Percentiles rank a stretch among this genome's conserved stretches.
Evolutionary conservation across 129 eudicot species (phyloP).

Genomic region (Cynara cardunculus): DNA sequence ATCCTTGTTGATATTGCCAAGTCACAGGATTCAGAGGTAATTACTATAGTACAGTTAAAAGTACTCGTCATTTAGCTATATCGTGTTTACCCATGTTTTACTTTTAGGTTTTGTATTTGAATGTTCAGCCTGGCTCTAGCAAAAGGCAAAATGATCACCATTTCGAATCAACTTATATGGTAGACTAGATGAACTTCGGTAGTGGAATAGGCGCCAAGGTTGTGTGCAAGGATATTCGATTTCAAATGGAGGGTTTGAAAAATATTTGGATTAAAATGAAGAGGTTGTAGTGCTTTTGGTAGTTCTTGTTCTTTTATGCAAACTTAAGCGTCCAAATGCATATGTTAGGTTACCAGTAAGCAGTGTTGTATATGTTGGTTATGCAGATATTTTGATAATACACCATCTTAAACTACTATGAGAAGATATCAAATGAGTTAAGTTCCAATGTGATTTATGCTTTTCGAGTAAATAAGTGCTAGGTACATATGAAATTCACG

Average conservation of each 20-base stretch:
- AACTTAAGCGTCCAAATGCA: neutral
- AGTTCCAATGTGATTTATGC: neutral
- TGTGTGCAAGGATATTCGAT: neutral
- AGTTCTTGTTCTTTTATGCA: neutral
- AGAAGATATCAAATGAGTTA: neutral
- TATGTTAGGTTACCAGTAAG: neutral
- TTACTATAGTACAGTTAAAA: neutral
- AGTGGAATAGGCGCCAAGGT: neutral
- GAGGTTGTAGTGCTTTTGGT: neutral
- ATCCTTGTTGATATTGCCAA: conserved; percentile 97
- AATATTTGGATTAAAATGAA: neutral
- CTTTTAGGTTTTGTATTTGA: neutral
- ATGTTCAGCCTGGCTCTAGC: neutral
- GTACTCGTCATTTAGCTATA: neutral
- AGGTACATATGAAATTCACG: neutral
- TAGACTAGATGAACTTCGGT: neutral
- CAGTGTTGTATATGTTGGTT: neutral
- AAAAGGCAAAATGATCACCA: neutral
- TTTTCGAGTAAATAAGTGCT: neutral
- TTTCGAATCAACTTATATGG: neutral
- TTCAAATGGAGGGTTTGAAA: neutral
- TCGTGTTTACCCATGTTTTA: neutral
- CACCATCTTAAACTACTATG: neutral
- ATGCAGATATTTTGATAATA: neutral
- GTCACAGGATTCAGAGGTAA: conserved; percentile 96